Evolutionary conservation across 2,329 filamentous ascomycete species (phyloP).

Genomic region (Microcera coccophila): DNA sequence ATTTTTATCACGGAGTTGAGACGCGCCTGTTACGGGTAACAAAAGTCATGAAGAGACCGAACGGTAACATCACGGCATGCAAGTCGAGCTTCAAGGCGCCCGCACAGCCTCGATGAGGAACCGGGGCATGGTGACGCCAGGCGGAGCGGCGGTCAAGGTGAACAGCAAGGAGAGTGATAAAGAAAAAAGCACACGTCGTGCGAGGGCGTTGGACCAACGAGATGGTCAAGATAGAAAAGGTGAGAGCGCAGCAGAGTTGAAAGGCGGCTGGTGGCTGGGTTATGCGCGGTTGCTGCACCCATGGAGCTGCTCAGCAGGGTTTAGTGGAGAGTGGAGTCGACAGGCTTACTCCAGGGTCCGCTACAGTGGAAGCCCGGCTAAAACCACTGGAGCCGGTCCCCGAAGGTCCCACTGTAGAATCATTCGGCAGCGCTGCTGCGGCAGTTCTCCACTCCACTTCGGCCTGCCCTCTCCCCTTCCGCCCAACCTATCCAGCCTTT

Average conservation of each 20-base stretch:
- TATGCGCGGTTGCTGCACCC: conserved; percentile 7
- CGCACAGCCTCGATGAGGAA: background rate
- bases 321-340: background rate
- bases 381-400: background rate
- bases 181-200: background rate
- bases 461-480: conserved; percentile 22
- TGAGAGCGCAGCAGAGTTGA: background rate
- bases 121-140: background rate
- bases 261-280: conserved; percentile 6
- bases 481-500: too few relatives aligned
- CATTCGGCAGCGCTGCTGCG: background rate
- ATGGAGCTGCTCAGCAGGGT: too few relatives aligned
- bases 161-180: background rate
- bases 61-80: background rate
- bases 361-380: background rate
- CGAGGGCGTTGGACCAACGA: background rate
- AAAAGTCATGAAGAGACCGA: background rate
- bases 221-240: background rate
- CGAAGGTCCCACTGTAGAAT: background rate
- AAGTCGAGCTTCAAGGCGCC: background rate
- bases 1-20: too few relatives aligned
- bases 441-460: conserved; percentile 14
- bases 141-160: background rate
- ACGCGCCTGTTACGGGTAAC: too few relatives aligned
- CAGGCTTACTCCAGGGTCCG: background rate